Base-by-base conservation (phyloP, 768 basidiomycete species). In the Strobilomyces confusus region DNA sequence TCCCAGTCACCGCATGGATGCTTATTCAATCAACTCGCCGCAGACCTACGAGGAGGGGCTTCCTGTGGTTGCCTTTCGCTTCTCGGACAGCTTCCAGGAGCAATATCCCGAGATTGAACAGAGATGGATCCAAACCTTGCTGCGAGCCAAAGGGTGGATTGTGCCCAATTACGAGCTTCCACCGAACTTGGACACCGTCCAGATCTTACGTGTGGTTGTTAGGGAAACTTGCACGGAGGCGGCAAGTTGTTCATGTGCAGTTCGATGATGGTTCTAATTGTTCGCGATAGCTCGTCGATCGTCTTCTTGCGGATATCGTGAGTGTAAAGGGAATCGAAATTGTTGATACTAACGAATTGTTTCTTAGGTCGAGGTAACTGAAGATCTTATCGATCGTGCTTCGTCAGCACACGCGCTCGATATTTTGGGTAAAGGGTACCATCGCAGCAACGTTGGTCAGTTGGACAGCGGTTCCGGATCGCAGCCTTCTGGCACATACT, bases 231-330 rank as follows among this genome's bases (percentile, higher is more conserved):
- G 79, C 58, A 74, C 77, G 13, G 80, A 81, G 51, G 73, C 75
- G 44, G 77, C 79, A 55, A 53, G 68, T 73, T 63, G 13, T 64
- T 19, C 60, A 52, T 37, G 49, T 51, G 32, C 44, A 42, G 13
- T 50, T 68, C 58, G 44, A 60, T 66, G 17, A 63, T 66, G 33
- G 53, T 66, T 59, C 23, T 72, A 63, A 58, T 61, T 62, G 11
- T 25, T 29, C 23, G 38, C 12, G 46, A 70, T 37, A 85, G 79
- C 74, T 87, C 48, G 58, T 85, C 41, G 83, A 86, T 57, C 77
- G 81, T 50, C 77, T 93, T 22, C 69, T 92, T 20, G 69, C 70
- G 3, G 90, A 93, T 55, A 73, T 92, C 43, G 84, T 88, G 60
- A 69, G 84, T 72, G n/a, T 20, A 48, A 13, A 7, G 22, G 9